Conservation (phyloP, 495 filamentous ascomycete species). For the Xylaria acuta region DNA sequence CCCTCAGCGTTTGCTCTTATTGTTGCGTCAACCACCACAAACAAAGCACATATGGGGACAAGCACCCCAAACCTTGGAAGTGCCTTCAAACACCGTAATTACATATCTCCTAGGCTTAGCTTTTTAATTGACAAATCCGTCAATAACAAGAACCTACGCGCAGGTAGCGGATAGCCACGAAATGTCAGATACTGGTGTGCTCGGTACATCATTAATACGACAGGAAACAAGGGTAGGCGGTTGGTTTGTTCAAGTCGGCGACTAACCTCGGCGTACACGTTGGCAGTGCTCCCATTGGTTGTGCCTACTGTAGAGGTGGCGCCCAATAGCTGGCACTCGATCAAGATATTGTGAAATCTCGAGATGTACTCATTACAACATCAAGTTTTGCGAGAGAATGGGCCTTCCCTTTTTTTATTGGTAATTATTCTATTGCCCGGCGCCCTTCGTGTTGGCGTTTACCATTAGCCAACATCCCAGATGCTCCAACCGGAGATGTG, state of each 20-base stretch:
- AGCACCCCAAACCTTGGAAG: neutral
- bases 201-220: constrained; percentile 10
- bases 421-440: neutral
- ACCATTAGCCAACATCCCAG: neutral
- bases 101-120: neutral
- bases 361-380: constrained; percentile 1
- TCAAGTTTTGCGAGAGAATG: neutral
- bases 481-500: neutral
- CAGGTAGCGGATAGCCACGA: neutral
- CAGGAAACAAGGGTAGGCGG: neutral
- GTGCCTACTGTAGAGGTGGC: neutral
- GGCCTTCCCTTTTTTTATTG: neutral
- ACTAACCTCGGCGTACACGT: constrained; percentile 7
- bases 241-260: constrained; percentile 9
- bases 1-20: neutral
- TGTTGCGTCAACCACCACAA: neutral
- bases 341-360: constrained; percentile 5
- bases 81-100: neutral
- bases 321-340: constrained; percentile 4
- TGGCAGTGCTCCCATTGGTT: constrained; percentile 8
- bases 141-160: neutral
- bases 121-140: neutral
- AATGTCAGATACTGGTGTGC: neutral
- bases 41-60: neutral
- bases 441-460: neutral